These are phyloP conservation scores for Phialophora tarda DNA, from an alignment of 2,329 filamentous ascomycete species.

Conservation along the genomic window DNA sequence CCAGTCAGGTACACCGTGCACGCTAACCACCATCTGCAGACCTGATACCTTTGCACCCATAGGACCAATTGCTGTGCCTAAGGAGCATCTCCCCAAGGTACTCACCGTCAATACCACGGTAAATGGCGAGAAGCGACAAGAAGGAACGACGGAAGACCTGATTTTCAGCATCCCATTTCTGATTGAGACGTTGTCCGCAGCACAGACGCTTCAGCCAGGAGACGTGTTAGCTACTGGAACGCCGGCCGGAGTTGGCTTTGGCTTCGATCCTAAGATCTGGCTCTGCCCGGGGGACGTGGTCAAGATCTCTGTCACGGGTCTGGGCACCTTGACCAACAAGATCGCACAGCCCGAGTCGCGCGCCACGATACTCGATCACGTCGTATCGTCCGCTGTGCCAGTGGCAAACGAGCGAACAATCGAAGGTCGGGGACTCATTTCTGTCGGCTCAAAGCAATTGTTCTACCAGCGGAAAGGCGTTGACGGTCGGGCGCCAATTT, in stretches of 20 bases:
- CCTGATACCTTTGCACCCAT: slow-evolving; percentile 63
- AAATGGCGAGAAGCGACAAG: slow-evolving; percentile 59
- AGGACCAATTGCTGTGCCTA: slow-evolving; percentile 60
- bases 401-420: slow-evolving; percentile 41
- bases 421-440: slow-evolving; percentile 45
- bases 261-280: slow-evolving; percentile 50
- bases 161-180: slow-evolving; percentile 58
- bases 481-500: slow-evolving; percentile 42
- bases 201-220: slow-evolving; percentile 58
- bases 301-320: slow-evolving; percentile 48
- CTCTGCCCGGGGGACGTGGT: slow-evolving; percentile 49
- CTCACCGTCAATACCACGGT: slow-evolving; percentile 54
- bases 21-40: slow-evolving; percentile 4
- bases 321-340: slow-evolving; percentile 52
- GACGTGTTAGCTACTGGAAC: slow-evolving; percentile 60
- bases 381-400: slow-evolving; percentile 33
- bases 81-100: slow-evolving; percentile 50
- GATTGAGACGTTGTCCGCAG: slow-evolving; percentile 55
- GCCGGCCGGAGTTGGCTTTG: slow-evolving; percentile 49
- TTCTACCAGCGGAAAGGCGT: slow-evolving; percentile 47
- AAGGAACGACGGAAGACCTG: slow-evolving; percentile 56
- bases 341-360: slow-evolving; percentile 42
- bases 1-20: not conserved
- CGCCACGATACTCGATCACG: slow-evolving; percentile 35
- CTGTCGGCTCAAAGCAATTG: slow-evolving; percentile 51